phyloP scores from a whole-genome alignment of 345 rosid genomes.

The Litchi chinensis region DNA sequence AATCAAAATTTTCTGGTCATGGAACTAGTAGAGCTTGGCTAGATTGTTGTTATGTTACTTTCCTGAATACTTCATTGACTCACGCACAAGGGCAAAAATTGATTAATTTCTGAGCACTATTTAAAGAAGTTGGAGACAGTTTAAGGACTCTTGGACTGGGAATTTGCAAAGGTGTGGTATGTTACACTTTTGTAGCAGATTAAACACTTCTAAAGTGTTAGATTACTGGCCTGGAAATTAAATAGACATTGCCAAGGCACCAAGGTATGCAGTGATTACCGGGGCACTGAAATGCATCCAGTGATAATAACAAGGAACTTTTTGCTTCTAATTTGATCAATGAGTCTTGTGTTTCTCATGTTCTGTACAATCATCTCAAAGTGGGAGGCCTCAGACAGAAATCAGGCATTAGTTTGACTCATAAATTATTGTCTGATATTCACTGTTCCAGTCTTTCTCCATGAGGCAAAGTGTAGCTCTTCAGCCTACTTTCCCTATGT shows the following conservation, averaged over 20 bases:
- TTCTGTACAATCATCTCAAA: no score
- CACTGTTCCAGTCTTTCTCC: no score
- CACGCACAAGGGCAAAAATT: background rate
- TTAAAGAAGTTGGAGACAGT: background rate
- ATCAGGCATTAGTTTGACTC: no score
- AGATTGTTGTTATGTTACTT: background rate
- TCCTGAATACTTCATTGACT: background rate
- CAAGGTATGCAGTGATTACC: background rate
- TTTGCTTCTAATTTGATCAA: background rate
- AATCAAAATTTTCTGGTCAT: background rate
- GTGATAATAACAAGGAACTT: background rate
- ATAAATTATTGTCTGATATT: no score
- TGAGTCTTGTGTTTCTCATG: background rate
- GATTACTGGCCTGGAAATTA: background rate
- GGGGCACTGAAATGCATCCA: no score
- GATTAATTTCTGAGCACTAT: background rate
- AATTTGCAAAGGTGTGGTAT: background rate
- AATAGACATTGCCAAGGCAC: background rate
- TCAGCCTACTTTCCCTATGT: no score
- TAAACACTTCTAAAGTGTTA: background rate
- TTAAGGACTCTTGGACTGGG: background rate
- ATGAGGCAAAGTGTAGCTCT: no score
- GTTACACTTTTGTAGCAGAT: background rate
- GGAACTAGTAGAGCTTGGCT: background rate
- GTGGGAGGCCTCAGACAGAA: no score